phyloP scores from a whole-genome alignment of 2,329 filamentous ascomycete species.

The Cercospora janseana region DNA sequence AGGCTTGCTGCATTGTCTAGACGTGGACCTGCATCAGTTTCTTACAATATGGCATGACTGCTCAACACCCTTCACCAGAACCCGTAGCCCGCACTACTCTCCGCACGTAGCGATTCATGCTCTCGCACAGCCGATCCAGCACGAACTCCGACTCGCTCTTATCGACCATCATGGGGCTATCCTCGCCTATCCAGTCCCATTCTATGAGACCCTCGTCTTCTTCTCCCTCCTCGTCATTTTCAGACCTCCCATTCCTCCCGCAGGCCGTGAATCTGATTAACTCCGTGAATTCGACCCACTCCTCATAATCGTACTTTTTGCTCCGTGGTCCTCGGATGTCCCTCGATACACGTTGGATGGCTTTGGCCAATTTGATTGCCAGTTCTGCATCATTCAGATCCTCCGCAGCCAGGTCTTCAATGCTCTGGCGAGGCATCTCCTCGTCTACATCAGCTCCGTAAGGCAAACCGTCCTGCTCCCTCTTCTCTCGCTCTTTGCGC shows the following conservation, averaged over 20 bases:
- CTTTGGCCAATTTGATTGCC: conserved; percentile 61
- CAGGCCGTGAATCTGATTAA: conserved; percentile 61
- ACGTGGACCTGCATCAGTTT: too few relatives aligned
- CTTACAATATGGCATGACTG: too few relatives aligned
- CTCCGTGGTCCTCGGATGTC: conserved; percentile 59
- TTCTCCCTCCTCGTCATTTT: conserved; percentile 41
- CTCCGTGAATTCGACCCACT: conserved; percentile 82
- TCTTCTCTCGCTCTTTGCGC: conserved; percentile 32
- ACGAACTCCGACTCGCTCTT: conserved; percentile 66
- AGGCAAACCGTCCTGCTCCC: conserved; percentile 50
- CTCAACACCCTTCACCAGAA: too few relatives aligned
- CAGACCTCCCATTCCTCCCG: too few relatives aligned
- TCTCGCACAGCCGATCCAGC: conserved; percentile 64
- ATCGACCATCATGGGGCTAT: conserved; percentile 64
- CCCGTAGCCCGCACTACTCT: conserved; percentile 9
- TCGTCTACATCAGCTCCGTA: conserved; percentile 39
- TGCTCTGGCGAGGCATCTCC: conserved; percentile 28
- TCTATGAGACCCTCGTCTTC: conserved; percentile 60
- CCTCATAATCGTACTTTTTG: conserved; percentile 72
- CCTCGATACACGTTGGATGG: conserved; percentile 65
- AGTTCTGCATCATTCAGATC: conserved; percentile 58
- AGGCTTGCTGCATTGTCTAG: too few relatives aligned
- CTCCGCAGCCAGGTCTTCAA: conserved; percentile 48
- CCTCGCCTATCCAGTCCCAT: conserved; percentile 72
- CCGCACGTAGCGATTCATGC: conserved; percentile 52